phyloP scores from a whole-genome alignment of 2,329 filamentous ascomycete species.

The Nemania sp. region DNA sequence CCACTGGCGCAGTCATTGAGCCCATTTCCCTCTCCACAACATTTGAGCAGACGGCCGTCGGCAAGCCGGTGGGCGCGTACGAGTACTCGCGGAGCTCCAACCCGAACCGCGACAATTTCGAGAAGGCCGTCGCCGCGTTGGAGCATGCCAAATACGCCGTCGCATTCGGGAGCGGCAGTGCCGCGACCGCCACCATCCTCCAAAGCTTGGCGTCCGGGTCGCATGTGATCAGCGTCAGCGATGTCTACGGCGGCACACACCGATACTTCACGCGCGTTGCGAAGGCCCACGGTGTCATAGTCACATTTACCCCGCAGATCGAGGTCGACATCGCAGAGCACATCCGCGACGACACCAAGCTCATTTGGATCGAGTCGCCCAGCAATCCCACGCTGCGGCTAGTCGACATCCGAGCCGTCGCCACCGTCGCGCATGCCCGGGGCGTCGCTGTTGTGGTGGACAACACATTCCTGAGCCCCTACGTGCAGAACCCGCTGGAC shows the following conservation, averaged over 20 bases:
- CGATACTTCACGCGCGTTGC: constrained; percentile 99
- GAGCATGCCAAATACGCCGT: constrained; percentile 94
- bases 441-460: constrained; percentile 98
- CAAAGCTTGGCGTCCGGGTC: constrained; percentile 91
- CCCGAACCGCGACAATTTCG: constrained; percentile 95
- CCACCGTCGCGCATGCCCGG: constrained; percentile 83
- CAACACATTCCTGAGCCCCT: constrained; percentile 97
- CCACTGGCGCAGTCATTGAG: constrained; percentile 95
- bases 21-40: constrained; percentile 96
- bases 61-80: constrained; percentile 86
- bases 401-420: constrained; percentile 91
- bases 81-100: constrained; percentile 96
- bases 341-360: constrained; percentile 88
- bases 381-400: constrained; percentile 94
- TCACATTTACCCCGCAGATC: constrained; percentile 94
- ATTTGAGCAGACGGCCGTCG: constrained; percentile 90
- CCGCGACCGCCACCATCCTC: constrained; percentile 91
- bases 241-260: constrained; percentile 98
- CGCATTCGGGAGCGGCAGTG: constrained; percentile 93
- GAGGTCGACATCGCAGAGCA: constrained; percentile 87
- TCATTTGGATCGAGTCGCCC: constrained; percentile 97
- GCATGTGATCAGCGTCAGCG: constrained; percentile 95
- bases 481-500: constrained; percentile 95
- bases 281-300: constrained; percentile 90
- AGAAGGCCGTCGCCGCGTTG: constrained; percentile 88